Evolutionary conservation across 1,284 basidiomycete species (phyloP), one percentile per base, ranked within the genome.

Genomic region (Marasmius oreades): DNA sequence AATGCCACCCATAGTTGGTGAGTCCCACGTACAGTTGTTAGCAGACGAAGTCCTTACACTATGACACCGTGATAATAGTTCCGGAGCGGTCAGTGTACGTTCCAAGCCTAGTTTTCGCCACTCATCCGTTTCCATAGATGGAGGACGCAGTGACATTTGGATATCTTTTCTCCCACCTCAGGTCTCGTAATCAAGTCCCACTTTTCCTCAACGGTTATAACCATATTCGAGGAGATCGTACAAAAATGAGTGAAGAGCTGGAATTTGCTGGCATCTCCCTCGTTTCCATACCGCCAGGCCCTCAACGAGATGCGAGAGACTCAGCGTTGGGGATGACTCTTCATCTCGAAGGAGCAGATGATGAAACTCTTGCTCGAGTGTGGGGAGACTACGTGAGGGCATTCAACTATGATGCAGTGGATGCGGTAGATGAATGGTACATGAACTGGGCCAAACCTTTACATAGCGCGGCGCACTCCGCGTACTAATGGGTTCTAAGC

Each of bases 351-450:
- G 59, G 62, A 45, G 47, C 51, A 37, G 44, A 55, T 12, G 63
- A 61, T 24, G 60, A 57, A 23, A 55, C 54, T 16, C 51, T 61
- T 22, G 62, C 56, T n/a, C 57, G 47, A 14, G 54, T 46, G 3
- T 62, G 60, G 63, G 51, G 34, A 18, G 45, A 34, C 5, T 65
- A 59, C 23, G 23, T 61, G 12, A 31, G 37, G 4, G 62, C 61
- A 42, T 63, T 64, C 51, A 57, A 62, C 39, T 63, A 61, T 31
- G 62, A 64, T 28, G 56, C 63, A 3, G 52, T 59, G 34, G 61
- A 66, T 18, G 65, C 61, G 23, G 62, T 69, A 2, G 62, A 58
- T 20, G 65, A 68, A 53, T 67, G 62, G 62, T 63, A 59, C 62
- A 22, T 65, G 34, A 60, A 55, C 39, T 62, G 61, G 59, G 62